A percentile compares a stretch with the other conserved stretches of the same genome.
phyloP scores from a whole-genome alignment of 805 yeast genomes.

The Nakazawaea ambrosiae region DNA sequence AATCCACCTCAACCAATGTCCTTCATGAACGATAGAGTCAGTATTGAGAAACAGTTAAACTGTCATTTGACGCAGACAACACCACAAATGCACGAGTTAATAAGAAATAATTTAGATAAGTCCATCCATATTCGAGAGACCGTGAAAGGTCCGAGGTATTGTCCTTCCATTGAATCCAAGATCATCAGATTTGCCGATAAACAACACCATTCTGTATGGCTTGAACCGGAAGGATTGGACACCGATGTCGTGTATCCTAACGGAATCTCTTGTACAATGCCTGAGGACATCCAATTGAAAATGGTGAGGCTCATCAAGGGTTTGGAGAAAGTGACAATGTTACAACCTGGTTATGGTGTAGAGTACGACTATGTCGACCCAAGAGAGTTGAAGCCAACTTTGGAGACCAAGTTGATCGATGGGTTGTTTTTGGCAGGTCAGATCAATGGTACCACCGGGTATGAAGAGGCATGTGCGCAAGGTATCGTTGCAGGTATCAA shows the following conservation, averaged over 20 bases:
- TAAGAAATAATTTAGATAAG: conserved; percentile 65
- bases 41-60: conserved; percentile 49
- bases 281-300: conserved; percentile 78
- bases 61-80: conserved; percentile 83
- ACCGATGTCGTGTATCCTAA: conserved; percentile 90
- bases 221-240: conserved; percentile 93
- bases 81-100: conserved; percentile 59
- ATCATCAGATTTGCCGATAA: conserved; percentile 75
- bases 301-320: conserved; percentile 81
- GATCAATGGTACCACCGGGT: conserved; percentile 97
- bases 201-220: conserved; percentile 76
- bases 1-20: conserved; percentile 87
- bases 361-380: conserved; percentile 97
- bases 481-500: conserved; percentile 94
- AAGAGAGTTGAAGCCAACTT: conserved; percentile 65
- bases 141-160: conserved; percentile 93
- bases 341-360: conserved; percentile 98
- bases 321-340: conserved; percentile 76
- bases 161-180: conserved; percentile 95
- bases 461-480: conserved; percentile 98
- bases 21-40: conserved; percentile 63
- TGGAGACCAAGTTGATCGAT: conserved; percentile 73
- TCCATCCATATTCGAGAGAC: conserved; percentile 90
- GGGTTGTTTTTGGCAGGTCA: conserved; percentile 94
- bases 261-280: conserved; percentile 95